Evolutionary conservation across 164 flowering plant species (phyloP), one percentile per base, ranked within the genome.

Genomic region (Nelumbo lutea): DNA sequence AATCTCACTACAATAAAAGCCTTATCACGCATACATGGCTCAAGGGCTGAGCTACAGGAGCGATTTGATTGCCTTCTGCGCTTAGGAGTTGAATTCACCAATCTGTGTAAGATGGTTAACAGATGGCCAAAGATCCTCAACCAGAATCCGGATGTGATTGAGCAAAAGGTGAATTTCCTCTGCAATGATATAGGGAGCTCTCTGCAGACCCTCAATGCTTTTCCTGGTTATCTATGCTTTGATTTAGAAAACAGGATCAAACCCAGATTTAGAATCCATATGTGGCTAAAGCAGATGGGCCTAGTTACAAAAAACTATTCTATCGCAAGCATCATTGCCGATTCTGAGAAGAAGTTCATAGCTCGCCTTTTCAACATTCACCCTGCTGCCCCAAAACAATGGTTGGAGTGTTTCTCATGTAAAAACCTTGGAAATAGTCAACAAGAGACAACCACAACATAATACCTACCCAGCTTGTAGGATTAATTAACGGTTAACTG

Each of bases 201-300:
- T 61, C 62, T 88, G 55, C 57, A 83, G 59, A 70, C 76, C 65
- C 84, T 88, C 4, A 71, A 80, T 64, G 61, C 50, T 51, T 90
- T 87, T 61, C 93, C 96, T 1, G 79, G 79, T 10, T 83, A 76
- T 79, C 66, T 90, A 70, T 77, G 79, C 70, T 88, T 75, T 71
- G 79, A 86, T 76, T 73, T 90, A 39, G 93, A 88, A 51, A 78
- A 81, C 5, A 74, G 90, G 63, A 83, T 90, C 47, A 87, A 78
- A 59, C 91, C 90, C 3, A 80, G 96, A 68, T 83, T 68, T 51
- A 74, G 71, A 75, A 78, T 87, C 63, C 87, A 87, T 66, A 59
- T 60, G 59, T 86, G 89, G 90, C 87, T 90, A 38, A 55, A 9
- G 68, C 83, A 85, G 63, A 79, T 74, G 55, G 87, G 88, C 51